phyloP scores from a whole-genome alignment of 768 basidiomycete genomes.

The Candolleomyces eurysporus region DNA sequence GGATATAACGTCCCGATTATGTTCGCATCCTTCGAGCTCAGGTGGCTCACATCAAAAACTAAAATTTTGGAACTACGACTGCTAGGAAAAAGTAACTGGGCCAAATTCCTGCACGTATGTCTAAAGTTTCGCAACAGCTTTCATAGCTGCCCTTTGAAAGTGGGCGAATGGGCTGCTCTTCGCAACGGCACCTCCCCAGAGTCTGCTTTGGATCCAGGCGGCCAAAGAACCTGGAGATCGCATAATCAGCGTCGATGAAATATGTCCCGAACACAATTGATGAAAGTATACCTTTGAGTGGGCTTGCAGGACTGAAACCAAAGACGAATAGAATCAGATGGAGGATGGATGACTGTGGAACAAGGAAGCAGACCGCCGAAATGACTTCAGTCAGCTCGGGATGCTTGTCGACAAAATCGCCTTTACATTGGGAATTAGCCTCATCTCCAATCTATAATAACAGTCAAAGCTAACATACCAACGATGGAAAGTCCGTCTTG shows the following conservation, averaged over 20 bases:
- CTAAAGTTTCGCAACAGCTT: background rate
- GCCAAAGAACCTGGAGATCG: constrained; percentile 27
- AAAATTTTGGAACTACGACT: too few species aligned
- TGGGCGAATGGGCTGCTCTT: constrained; percentile 31
- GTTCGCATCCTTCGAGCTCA: too few species aligned
- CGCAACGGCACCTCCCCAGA: constrained; percentile 28
- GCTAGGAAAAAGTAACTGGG: too few species aligned
- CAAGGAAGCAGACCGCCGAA: constrained; percentile 22
- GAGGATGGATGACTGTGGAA: constrained; percentile 25
- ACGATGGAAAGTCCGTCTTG: background rate
- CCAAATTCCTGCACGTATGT: too few species aligned
- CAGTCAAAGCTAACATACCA: constrained; percentile 1
- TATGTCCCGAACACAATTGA: background rate
- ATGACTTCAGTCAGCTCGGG: constrained; percentile 24
- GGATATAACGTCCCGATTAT: too few species aligned
- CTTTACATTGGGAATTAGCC: constrained; percentile 15
- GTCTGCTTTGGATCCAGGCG: constrained; percentile 31
- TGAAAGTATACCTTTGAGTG: constrained; percentile 24
- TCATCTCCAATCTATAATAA: background rate
- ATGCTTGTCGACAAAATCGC: constrained; percentile 35
- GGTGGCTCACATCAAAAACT: too few species aligned
- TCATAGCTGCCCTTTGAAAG: constrained; percentile 22
- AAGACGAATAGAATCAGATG: constrained; percentile 29
- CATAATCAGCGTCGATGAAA: background rate
- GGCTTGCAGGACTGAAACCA: constrained; percentile 33